These are phyloP conservation scores for Fusarium gaditjirri DNA, from an alignment of 2,329 filamentous ascomycete species.

Conservation along the genomic window DNA sequence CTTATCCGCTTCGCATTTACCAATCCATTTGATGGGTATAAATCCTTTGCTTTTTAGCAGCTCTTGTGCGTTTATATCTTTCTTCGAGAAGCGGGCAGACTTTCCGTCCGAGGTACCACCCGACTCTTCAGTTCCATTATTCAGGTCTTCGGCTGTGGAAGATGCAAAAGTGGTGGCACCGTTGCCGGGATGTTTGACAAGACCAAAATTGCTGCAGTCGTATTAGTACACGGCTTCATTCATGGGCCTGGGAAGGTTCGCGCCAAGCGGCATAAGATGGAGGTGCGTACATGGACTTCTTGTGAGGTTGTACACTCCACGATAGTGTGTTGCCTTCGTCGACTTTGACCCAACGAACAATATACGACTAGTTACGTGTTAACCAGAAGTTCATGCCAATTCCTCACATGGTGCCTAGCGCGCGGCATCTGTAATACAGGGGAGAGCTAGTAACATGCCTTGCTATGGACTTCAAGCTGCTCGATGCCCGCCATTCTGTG, in stretches of 20 bases:
- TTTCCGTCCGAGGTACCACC: slow-evolving; percentile 57
- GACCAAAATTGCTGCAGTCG: slow-evolving; percentile 81
- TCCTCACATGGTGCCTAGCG: not conserved
- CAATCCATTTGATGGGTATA: slow-evolving; percentile 82
- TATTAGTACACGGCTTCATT: slow-evolving; percentile 22
- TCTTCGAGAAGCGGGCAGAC: slow-evolving; percentile 61
- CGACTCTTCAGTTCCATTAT: slow-evolving; percentile 60
- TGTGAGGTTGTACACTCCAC: slow-evolving; percentile 97
- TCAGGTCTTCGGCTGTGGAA: slow-evolving; percentile 56
- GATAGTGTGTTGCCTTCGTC: slow-evolving; percentile 91
- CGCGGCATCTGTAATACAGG: not conserved
- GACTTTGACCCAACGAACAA: slow-evolving; percentile 96
- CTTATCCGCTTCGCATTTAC: slow-evolving; percentile 96
- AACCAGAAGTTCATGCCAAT: slow-evolving; percentile 24
- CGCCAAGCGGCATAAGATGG: slow-evolving; percentile 5
- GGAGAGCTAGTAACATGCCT: slow-evolving; percentile 66
- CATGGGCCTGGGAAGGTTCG: not conserved
- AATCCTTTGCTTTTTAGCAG: slow-evolving; percentile 74
- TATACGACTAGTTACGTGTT: slow-evolving; percentile 80
- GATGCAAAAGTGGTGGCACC: slow-evolving; percentile 62
- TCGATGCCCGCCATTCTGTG: slow-evolving; percentile 88
- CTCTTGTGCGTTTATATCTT: slow-evolving; percentile 71
- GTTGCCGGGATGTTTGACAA: slow-evolving; percentile 94
- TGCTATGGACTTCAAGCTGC: slow-evolving; percentile 96
- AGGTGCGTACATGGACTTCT: slow-evolving; percentile 82